These are phyloP conservation scores for Physcia stellaris DNA, from an alignment of 495 filamentous ascomycete genomes.

Conservation along the genomic window DNA sequence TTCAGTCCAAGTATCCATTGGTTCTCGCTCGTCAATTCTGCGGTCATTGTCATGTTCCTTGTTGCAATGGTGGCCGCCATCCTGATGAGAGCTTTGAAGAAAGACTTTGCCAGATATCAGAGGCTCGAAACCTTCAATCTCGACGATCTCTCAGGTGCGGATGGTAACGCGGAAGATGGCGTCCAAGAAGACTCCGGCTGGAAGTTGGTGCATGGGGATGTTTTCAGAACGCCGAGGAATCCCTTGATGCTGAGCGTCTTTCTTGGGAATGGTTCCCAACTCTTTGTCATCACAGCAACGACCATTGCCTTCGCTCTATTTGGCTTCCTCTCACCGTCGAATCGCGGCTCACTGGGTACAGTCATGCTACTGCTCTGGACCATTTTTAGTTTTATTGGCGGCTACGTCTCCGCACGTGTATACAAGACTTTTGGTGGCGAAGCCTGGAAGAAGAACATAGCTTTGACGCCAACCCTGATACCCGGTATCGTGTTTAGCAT, in stretches of 20 bases:
- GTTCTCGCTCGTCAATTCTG: constrained; percentile 92
- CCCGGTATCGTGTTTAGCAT: constrained; percentile 73
- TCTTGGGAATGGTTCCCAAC: constrained; percentile 84
- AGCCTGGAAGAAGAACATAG: constrained; percentile 85
- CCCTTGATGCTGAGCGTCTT: constrained; percentile 77
- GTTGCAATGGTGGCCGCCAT: constrained; percentile 83
- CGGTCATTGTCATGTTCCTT: constrained; percentile 84
- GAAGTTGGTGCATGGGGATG: constrained; percentile 96
- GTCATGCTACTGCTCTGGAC: constrained; percentile 89
- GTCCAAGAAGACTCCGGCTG: constrained; percentile 96
- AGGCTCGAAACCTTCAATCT: constrained; percentile 74
- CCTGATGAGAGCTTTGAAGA: constrained; percentile 69
- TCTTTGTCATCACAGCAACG: constrained; percentile 93
- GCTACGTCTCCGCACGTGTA: constrained; percentile 73
- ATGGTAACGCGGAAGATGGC: constrained; percentile 67
- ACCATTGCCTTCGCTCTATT: constrained; percentile 89
- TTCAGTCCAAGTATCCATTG: constrained; percentile 95
- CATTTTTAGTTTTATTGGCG: constrained; percentile 81
- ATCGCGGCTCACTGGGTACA: constrained; percentile 82
- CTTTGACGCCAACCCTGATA: constrained; percentile 71
- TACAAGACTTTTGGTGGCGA: constrained; percentile 92
- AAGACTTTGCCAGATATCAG: constrained; percentile 94
- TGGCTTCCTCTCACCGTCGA: constrained; percentile 87
- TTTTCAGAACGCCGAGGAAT: constrained; percentile 77
- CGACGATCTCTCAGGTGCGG: constrained; percentile 67